These are phyloP conservation scores for Trichocladium antarcticum DNA, from an alignment of 495 filamentous ascomycete species.

Conservation along the genomic window DNA sequence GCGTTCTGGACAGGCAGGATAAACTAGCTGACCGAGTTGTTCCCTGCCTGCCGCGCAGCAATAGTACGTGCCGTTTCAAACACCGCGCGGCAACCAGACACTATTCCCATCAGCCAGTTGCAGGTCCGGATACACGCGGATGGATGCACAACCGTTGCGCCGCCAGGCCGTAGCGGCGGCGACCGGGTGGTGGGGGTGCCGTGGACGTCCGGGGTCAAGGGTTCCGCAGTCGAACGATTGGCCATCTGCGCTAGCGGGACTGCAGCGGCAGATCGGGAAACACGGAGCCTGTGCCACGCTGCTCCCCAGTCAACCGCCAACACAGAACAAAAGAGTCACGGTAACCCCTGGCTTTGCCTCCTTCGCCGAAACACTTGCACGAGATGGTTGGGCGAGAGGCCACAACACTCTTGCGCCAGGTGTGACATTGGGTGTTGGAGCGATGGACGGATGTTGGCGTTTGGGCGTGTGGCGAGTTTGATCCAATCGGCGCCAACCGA, in stretches of 20 bases:
- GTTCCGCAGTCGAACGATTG: neutral
- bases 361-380: too few relatives aligned
- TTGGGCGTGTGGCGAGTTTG: neutral
- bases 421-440: too few relatives aligned
- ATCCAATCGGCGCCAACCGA: constrained; percentile 1
- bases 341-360: too few relatives aligned
- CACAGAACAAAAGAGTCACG: neutral
- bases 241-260: neutral
- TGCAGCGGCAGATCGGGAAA: neutral
- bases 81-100: constrained; percentile 2
- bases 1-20: constrained; percentile 56
- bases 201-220: neutral
- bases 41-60: constrained; percentile 46
- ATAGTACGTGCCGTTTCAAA: constrained; percentile 43
- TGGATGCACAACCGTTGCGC: constrained; percentile 1
- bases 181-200: neutral
- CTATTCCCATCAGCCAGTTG: too few relatives aligned
- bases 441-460: neutral
- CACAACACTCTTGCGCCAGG: too few relatives aligned
- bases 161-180: neutral
- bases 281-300: constrained; percentile 11
- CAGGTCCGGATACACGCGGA: neutral
- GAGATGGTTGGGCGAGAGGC: too few relatives aligned
- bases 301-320: constrained; percentile 15
- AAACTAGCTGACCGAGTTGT: constrained; percentile 54